Percentiles rank a stretch among this genome's conserved stretches.
phyloP scores from a whole-genome alignment of 441 rosid genomes.

The Pelargonium australe region DNA sequence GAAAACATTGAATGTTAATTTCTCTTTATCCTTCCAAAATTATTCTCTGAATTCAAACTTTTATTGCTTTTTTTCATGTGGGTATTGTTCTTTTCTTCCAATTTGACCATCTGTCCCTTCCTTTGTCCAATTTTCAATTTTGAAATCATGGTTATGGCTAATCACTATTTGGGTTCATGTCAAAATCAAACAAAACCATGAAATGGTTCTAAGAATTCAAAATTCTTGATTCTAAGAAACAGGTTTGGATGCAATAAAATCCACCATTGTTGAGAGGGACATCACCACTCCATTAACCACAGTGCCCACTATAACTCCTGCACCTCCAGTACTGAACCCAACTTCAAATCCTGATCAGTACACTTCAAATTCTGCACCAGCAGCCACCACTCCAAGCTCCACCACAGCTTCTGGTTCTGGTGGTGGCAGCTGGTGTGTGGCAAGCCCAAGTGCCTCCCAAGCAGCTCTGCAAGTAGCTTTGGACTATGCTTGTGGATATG shows the following conservation, averaged over 20 bases:
- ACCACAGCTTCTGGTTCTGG: no score
- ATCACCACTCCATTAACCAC: constrained; percentile 76
- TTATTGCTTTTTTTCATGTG: constrained; percentile 7
- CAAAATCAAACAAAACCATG: background rate
- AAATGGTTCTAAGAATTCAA: background rate
- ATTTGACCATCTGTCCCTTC: background rate
- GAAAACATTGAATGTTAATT: background rate
- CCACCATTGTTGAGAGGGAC: constrained; percentile 38
- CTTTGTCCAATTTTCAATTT: background rate
- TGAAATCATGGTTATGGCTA: background rate
- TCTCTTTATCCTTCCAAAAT: background rate
- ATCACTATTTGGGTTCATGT: no score
- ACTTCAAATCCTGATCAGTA: constrained; percentile 52
- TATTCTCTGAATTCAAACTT: background rate
- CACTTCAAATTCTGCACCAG: constrained; percentile 21
- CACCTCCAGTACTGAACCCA: constrained; percentile 45
- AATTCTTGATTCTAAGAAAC: background rate
- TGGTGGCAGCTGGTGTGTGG: constrained; percentile 67
- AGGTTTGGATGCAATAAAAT: background rate
- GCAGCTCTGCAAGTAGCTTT: constrained; percentile 47
- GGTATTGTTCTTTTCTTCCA: background rate
- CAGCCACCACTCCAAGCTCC: constrained; percentile 21
- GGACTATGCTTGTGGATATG: constrained; percentile 60
- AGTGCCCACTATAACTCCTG: constrained; percentile 52
- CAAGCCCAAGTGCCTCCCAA: constrained; percentile 43